Evolutionary conservation across 768 basidiomycete genomes (phyloP).

Genomic region (Leccinum broughii): DNA sequence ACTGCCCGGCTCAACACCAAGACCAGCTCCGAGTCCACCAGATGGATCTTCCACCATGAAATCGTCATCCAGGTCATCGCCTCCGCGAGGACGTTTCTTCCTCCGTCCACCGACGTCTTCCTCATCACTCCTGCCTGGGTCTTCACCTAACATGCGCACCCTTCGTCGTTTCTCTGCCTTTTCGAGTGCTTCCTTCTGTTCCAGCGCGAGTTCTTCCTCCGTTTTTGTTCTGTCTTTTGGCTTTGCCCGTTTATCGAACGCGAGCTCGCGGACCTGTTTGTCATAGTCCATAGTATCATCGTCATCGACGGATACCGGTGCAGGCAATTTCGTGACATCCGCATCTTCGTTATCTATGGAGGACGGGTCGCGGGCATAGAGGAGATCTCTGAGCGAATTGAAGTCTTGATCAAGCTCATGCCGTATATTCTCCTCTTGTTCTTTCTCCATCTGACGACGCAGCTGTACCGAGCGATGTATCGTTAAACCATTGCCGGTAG

Average conservation of each 20-base stretch:
- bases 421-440: conserved; percentile 82
- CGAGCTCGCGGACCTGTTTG: conserved; percentile 86
- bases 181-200: conserved; percentile 84
- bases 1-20: conserved; percentile 43
- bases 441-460: conserved; percentile 84
- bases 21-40: conserved; percentile 35
- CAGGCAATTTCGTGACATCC: not conserved
- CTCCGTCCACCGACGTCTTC: conserved; percentile 42
- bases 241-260: conserved; percentile 90
- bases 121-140: conserved; percentile 65
- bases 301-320: not conserved
- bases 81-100: conserved; percentile 61
- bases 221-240: conserved; percentile 96
- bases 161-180: conserved; percentile 78
- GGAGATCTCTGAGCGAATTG: conserved; percentile 71
- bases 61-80: conserved; percentile 93
- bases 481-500: not conserved
- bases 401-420: conserved; percentile 89
- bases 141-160: conserved; percentile 83
- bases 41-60: conserved; percentile 48
- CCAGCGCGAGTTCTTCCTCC: conserved; percentile 88
- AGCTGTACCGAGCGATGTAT: conserved; percentile 47
- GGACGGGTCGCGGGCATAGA: conserved; percentile 58
- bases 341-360: conserved; percentile 40
- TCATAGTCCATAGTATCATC: conserved; percentile 73